phyloP scores from a whole-genome alignment of 2,329 filamentous ascomycete genomes.

The Neonectria coccinea region DNA sequence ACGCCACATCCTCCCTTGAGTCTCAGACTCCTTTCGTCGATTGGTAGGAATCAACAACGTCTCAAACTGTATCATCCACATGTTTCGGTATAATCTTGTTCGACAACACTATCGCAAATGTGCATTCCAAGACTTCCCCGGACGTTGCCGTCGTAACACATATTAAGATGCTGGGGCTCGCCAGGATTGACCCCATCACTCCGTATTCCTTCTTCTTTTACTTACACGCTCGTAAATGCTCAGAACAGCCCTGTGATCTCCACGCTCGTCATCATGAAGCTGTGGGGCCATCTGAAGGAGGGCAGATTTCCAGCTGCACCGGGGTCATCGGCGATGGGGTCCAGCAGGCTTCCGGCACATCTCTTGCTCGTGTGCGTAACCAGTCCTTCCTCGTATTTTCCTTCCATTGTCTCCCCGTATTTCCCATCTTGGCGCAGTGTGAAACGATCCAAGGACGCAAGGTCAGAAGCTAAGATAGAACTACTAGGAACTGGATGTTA shows the following conservation, averaged over 20 bases:
- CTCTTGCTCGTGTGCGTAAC: not conserved
- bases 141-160: not conserved
- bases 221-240: not conserved
- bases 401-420: not conserved
- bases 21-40: not conserved
- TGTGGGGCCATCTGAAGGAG: not conserved
- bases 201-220: not conserved
- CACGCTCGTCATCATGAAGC: not conserved
- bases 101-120: not conserved
- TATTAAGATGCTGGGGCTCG: not conserved
- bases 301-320: not conserved
- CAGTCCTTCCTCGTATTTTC: not conserved
- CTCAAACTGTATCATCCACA: not conserved
- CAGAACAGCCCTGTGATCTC: not conserved
- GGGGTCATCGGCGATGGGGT: not conserved
- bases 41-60: not conserved
- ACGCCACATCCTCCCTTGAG: not conserved
- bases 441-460: not conserved
- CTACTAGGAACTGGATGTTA: conserved; percentile 77
- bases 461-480: conserved; percentile 6
- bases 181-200: too few species aligned
- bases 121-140: not conserved
- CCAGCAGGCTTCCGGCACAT: not conserved
- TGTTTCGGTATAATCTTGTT: not conserved
- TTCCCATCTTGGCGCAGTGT: not conserved